phyloP scores from a whole-genome alignment of 2,329 filamentous ascomycete genomes.

The Scleromitrula shiraiana region DNA sequence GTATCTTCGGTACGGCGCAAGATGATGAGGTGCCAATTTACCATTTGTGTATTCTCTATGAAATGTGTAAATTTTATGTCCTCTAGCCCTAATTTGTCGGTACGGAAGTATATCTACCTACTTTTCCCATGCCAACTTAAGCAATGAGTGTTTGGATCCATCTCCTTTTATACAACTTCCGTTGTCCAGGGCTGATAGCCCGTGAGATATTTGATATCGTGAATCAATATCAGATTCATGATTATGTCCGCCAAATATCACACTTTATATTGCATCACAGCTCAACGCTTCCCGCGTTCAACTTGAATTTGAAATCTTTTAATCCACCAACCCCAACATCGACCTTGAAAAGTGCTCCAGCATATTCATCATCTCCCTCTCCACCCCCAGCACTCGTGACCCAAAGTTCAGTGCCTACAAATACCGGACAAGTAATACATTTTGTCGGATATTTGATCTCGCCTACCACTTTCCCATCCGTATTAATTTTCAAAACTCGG shows the following conservation, averaged over 20 bases:
- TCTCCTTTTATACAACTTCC: too few species aligned
- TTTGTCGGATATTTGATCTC: conserved; percentile 69
- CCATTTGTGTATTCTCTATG: too few species aligned
- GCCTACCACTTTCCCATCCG: conserved; percentile 61
- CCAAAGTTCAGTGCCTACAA: conserved; percentile 66
- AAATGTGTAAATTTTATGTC: too few species aligned
- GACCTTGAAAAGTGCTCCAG: conserved; percentile 67
- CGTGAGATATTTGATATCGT: too few species aligned
- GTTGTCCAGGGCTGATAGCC: too few species aligned
- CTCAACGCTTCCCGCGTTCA: conserved; percentile 12
- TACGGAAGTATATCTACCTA: too few species aligned
- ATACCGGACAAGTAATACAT: conserved; percentile 74
- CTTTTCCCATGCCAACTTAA: too few species aligned
- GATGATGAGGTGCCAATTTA: too few species aligned
- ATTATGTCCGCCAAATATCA: neutral
- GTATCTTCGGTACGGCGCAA: too few species aligned
- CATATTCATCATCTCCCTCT: conserved; percentile 52
- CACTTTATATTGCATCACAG: neutral
- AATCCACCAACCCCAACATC: conserved; percentile 66
- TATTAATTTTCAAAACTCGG: conserved; percentile 63
- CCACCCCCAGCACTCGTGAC: conserved; percentile 71
- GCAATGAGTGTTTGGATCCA: too few species aligned
- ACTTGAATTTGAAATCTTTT: conserved; percentile 55
- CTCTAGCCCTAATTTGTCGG: too few species aligned
- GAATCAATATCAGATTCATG: too few species aligned